Evolutionary conservation across 371 early-diverging fungal species (phyloP).

Genomic region (Mortierella sp.): DNA sequence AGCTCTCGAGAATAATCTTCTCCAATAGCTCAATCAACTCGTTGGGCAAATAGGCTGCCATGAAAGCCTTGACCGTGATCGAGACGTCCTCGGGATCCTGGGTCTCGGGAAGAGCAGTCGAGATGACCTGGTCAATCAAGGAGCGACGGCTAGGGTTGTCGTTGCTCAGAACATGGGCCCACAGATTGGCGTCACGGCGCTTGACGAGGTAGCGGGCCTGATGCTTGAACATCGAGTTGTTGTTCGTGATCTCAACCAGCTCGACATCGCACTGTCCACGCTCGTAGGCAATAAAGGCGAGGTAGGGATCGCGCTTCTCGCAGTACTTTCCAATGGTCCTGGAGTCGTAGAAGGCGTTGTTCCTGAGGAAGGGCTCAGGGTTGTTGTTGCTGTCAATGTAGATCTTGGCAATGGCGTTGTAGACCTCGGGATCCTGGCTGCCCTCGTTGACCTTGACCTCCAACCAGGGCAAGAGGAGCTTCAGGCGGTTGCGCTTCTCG

Average conservation of each 20-base stretch:
- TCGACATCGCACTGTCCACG: constrained; percentile 96
- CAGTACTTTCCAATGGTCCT: constrained; percentile 95
- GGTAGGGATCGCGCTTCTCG: constrained; percentile 97
- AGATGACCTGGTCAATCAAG: constrained; percentile 92
- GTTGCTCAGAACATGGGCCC: constrained; percentile 86
- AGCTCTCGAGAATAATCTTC: constrained; percentile 92
- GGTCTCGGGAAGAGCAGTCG: constrained; percentile 94
- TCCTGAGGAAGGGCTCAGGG: constrained; percentile 94
- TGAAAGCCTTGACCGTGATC: constrained; percentile 96
- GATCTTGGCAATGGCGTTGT: constrained; percentile 98
- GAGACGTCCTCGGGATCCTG: constrained; percentile 98
- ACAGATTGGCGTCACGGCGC: constrained; percentile 88
- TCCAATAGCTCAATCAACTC: constrained; percentile 97
- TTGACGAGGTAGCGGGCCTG: constrained; percentile 96
- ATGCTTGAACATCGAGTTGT: constrained; percentile 99
- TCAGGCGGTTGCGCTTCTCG: constrained; percentile 97
- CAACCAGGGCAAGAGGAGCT: constrained; percentile 94
- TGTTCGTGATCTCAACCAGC: constrained; percentile 93
- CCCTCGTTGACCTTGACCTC: constrained; percentile 91
- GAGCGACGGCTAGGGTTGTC: constrained; percentile 88
- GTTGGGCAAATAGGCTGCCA: constrained; percentile 94
- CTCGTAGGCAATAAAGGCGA: constrained; percentile 96
- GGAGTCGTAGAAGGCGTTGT: constrained; percentile 80
- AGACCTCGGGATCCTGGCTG: constrained; percentile 88
- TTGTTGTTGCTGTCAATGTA: constrained; percentile 99